phyloP scores from a whole-genome alignment of 257 asterid species.

The Penstemon eatonii region DNA sequence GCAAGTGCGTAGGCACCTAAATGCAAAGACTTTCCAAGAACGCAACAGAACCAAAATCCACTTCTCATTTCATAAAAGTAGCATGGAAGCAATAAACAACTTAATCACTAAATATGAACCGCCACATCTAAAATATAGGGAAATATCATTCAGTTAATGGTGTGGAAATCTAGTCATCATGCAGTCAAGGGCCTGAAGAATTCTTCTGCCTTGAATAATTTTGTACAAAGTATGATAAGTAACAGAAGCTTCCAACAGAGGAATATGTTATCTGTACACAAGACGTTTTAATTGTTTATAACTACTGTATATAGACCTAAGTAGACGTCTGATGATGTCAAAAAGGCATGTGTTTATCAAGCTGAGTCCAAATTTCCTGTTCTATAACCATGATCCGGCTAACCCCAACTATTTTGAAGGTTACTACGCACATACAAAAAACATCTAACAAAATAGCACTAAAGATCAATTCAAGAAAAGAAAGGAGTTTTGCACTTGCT shows the following conservation, averaged over 20 bases:
- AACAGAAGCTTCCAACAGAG: neutral
- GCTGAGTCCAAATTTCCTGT: slow-evolving; percentile 13
- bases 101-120: neutral
- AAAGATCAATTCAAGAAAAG: slow-evolving; percentile 10
- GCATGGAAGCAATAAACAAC: neutral
- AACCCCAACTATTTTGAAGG: slow-evolving; percentile 5
- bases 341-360: neutral
- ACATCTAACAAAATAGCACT: slow-evolving; percentile 20
- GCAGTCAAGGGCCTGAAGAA: neutral
- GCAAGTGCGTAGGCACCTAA: neutral
- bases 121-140: slow-evolving; percentile 16
- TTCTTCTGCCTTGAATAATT: neutral
- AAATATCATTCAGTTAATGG: neutral
- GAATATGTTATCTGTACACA: neutral
- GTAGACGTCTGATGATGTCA: slow-evolving; percentile 4
- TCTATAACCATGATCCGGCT: slow-evolving; percentile 26
- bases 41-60: slow-evolving; percentile 3
- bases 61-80: slow-evolving; percentile 5
- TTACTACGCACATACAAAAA: slow-evolving; percentile 20
- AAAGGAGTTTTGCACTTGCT: slow-evolving; percentile 2
- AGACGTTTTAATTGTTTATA: neutral
- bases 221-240: slow-evolving; percentile 6
- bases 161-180: slow-evolving; percentile 1
- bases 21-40: neutral
- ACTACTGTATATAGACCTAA: neutral